Percentiles rank a stretch among this genome's conserved stretches.
phyloP scores from a whole-genome alignment of 2,329 filamentous ascomycete genomes.

The Volutella citrinella region DNA sequence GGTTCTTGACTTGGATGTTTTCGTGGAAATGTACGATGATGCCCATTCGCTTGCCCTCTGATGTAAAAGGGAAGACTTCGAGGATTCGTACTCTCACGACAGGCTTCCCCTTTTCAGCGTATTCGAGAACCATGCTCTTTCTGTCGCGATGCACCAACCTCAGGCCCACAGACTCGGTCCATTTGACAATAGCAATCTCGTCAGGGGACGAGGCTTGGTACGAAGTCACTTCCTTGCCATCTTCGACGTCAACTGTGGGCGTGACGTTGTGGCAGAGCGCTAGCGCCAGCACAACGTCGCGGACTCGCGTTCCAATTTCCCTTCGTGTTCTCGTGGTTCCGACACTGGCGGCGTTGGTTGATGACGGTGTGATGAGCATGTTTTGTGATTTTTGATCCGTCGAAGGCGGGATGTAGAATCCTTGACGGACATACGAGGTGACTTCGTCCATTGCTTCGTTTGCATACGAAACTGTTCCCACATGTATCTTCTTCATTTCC shows the following conservation, averaged over 20 bases:
- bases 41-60: slow-evolving; percentile 97
- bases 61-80: slow-evolving; percentile 96
- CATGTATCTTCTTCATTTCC: slow-evolving; percentile 98
- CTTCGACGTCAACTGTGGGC: slow-evolving; percentile 72
- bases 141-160: slow-evolving; percentile 83
- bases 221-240: slow-evolving; percentile 72
- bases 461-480: slow-evolving; percentile 96
- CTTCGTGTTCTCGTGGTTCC: slow-evolving; percentile 78
- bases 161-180: slow-evolving; percentile 90
- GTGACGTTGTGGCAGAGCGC: slow-evolving; percentile 97
- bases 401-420: slow-evolving; percentile 60
- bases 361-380: slow-evolving; percentile 72
- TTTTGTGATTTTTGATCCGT: slow-evolving; percentile 42
- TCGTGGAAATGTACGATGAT: slow-evolving; percentile 87
- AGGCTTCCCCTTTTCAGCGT: slow-evolving; percentile 65
- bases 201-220: slow-evolving; percentile 98
- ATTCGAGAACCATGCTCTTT: slow-evolving; percentile 79
- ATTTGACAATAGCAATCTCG: slow-evolving; percentile 95
- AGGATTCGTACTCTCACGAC: slow-evolving; percentile 86
- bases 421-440: slow-evolving; percentile 77
- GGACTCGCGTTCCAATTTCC: slow-evolving; percentile 89
- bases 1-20: slow-evolving; percentile 44
- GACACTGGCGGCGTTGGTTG: slow-evolving; percentile 57
- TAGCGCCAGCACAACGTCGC: slow-evolving; percentile 87
- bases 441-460: slow-evolving; percentile 99